Base-by-base conservation (phyloP, 192 early-diverging fungal species). In the Backusella australiensis region DNA sequence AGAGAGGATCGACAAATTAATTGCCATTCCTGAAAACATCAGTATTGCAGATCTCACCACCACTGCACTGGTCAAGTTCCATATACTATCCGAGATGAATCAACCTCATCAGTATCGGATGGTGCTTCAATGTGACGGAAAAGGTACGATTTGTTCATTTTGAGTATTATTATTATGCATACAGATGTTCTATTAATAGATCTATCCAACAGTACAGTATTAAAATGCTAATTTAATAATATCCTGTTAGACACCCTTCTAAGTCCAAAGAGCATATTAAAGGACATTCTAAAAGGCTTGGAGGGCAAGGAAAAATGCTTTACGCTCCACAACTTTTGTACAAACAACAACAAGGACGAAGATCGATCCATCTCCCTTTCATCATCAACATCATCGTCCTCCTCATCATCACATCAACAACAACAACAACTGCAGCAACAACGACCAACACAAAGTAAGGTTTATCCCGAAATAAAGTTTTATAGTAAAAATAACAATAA, bases 51-150 rank as follows among this genome's bases (percentile, higher is more conserved):
- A 85, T 36, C 78, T 86, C 21, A 83, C 85, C 19, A 71, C 77
- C 23, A 79, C 78, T 75, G 75, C 83, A 0, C 52, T 87, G 9
- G 83, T 87, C 6, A 86, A 80, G 36, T 82, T 89, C 38, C 81
- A 79, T 36, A 82, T 89, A 34, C 59, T 74, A 15, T 56, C 76
- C 32, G 85, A 81, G 14, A 74, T 80, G 6, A 80, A 86, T 11
- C 80, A 88, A 67, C 78, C 83, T 17, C 81, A 78, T 74, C 69
- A 77, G 21, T 71, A 71, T 44, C 19, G 44, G 49, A 23, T 71
- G 12, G 26, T 71, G 6, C 23, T 71, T 17, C 35, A 71, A 5
- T 23, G 39, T 1, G 42, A 71, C 6, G 70, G 70, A 36, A 71
- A 46, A 71, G 70, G 70, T 71, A 71, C n/a, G 5, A 5, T 23